Percentiles rank a stretch among this genome's conserved stretches.
Evolutionary conservation across 2,329 filamentous ascomycete genomes (phyloP).

Genomic region (Graphilbum sp.): DNA sequence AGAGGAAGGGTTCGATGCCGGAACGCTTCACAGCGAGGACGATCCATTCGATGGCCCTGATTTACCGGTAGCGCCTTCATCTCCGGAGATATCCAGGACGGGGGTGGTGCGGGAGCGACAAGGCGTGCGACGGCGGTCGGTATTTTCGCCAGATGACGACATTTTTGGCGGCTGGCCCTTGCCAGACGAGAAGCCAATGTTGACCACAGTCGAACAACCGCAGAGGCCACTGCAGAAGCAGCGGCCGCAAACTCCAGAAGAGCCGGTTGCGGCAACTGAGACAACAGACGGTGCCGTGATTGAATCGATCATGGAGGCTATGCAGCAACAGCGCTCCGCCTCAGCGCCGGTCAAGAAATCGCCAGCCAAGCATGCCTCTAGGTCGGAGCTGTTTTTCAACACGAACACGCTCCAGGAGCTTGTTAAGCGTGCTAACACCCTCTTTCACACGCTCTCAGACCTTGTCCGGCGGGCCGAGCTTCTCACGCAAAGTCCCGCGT

Average conservation of each 20-base stretch:
- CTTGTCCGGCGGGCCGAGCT: slow-evolving; percentile 42
- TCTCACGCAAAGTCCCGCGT: slow-evolving; percentile 36
- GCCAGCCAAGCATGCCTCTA: slow-evolving; percentile 19
- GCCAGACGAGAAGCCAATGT: slow-evolving; percentile 19
- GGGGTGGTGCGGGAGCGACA: slow-evolving; percentile 37
- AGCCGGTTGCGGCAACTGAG: slow-evolving; percentile 11
- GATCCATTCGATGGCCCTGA: no score
- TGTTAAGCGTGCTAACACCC: slow-evolving; percentile 43
- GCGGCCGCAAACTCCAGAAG: slow-evolving; percentile 24
- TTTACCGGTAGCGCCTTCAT: no score
- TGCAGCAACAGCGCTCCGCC: slow-evolving; percentile 36
- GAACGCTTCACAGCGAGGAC: slow-evolving; percentile 27
- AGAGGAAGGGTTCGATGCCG: slow-evolving; percentile 31
- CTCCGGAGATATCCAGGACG: slow-evolving; percentile 29
- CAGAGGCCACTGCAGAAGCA: slow-evolving; percentile 18
- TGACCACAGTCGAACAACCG: slow-evolving; percentile 8
- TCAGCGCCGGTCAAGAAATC: slow-evolving; percentile 21
- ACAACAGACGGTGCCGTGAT: slow-evolving; percentile 30
- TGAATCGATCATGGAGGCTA: slow-evolving; percentile 45
- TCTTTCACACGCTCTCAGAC: slow-evolving; percentile 43
- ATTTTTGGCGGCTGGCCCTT: slow-evolving; percentile 41
- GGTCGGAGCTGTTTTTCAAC: slow-evolving; percentile 47
- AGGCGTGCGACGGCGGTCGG: slow-evolving; percentile 37
- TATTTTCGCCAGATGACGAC: slow-evolving; percentile 50
- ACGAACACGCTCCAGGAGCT: slow-evolving; percentile 52